Conservation (phyloP, 2,329 filamentous ascomycete species). For the Thermochaetoides dissita region DNA sequence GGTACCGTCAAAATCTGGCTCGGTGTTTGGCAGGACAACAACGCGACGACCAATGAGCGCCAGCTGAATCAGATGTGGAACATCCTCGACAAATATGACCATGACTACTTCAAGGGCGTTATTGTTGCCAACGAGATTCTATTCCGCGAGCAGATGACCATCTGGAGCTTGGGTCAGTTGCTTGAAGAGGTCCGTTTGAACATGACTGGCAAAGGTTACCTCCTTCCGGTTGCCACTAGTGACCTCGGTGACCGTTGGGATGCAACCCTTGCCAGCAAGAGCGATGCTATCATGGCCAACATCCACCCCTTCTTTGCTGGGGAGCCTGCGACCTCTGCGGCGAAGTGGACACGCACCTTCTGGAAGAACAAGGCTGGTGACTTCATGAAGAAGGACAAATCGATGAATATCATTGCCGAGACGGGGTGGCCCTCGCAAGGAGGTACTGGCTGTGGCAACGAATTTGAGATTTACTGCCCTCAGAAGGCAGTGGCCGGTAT, state of each 20-base stretch:
- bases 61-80: slow-evolving; percentile 76
- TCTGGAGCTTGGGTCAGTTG: slow-evolving; percentile 46
- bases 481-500: slow-evolving; percentile 65
- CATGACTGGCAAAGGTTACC: slow-evolving; percentile 50
- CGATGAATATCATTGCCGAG: slow-evolving; percentile 72
- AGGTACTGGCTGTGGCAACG: slow-evolving; percentile 59
- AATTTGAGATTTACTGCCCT: slow-evolving; percentile 38
- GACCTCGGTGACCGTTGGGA: slow-evolving; percentile 87
- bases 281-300: slow-evolving; percentile 90
- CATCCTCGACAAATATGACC: slow-evolving; percentile 57
- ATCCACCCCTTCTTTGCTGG: slow-evolving; percentile 94
- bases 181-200: slow-evolving; percentile 59
- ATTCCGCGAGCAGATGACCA: slow-evolving; percentile 61
- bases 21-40: slow-evolving; percentile 81
- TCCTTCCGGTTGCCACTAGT: slow-evolving; percentile 69
- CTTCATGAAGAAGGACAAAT: slow-evolving; percentile 47
- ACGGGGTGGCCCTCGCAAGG: slow-evolving; percentile 82
- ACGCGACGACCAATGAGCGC: slow-evolving; percentile 67
- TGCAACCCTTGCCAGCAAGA: slow-evolving; percentile 47
- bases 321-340: slow-evolving; percentile 50
- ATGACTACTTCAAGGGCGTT: slow-evolving; percentile 60
- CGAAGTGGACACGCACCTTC: slow-evolving; percentile 70
- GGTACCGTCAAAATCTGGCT: slow-evolving; percentile 76
- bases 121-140: slow-evolving; percentile 73
- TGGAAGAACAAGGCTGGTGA: slow-evolving; percentile 57